These are phyloP conservation scores for Maudiozyma serrabonitensis DNA, from an alignment of 805 yeast genomes.

Conservation along the genomic window DNA sequence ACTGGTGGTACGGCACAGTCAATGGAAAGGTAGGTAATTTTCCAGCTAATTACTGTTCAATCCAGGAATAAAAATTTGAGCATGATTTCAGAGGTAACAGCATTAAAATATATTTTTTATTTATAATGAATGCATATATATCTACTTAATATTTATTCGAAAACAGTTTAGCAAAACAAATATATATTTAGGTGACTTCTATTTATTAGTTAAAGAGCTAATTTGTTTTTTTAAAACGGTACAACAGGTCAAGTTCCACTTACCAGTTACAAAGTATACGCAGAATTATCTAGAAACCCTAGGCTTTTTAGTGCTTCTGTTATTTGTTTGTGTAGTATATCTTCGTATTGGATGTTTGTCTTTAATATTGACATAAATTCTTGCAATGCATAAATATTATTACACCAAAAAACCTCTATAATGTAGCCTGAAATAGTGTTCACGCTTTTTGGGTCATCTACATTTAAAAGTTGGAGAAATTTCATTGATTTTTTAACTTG, in stretches of 20 bases:
- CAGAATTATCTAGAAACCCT: conserved; percentile 13
- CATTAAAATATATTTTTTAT: conserved; percentile 27
- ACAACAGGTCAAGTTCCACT: neutral
- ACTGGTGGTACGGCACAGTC: conserved; percentile 97
- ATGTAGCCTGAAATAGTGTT: conserved; percentile 29
- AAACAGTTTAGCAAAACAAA: too few species aligned
- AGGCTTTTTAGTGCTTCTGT: conserved; percentile 19
- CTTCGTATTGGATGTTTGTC: conserved; percentile 17
- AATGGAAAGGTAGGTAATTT: conserved; percentile 84
- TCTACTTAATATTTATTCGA: too few species aligned
- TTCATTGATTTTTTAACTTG: conserved; percentile 26
- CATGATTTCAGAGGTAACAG: conserved; percentile 35
- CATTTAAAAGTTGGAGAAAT: conserved; percentile 26
- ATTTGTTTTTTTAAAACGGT: too few species aligned
- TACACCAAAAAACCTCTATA: conserved; percentile 29
- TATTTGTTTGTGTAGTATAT: conserved; percentile 20
- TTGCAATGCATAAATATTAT: conserved; percentile 19
- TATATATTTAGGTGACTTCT: too few species aligned
- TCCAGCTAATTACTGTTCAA: conserved; percentile 72
- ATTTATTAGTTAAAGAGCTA: too few species aligned
- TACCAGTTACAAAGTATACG: neutral
- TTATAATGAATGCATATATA: too few species aligned
- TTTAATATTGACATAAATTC: conserved; percentile 15
- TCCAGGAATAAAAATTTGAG: too few species aligned
- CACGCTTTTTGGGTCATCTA: conserved; percentile 28